A percentile compares a stretch with the other conserved stretches of the same genome.
Conservation (phyloP, 2,329 filamentous ascomycete genomes). For the Chaetomiaceae sp. region DNA sequence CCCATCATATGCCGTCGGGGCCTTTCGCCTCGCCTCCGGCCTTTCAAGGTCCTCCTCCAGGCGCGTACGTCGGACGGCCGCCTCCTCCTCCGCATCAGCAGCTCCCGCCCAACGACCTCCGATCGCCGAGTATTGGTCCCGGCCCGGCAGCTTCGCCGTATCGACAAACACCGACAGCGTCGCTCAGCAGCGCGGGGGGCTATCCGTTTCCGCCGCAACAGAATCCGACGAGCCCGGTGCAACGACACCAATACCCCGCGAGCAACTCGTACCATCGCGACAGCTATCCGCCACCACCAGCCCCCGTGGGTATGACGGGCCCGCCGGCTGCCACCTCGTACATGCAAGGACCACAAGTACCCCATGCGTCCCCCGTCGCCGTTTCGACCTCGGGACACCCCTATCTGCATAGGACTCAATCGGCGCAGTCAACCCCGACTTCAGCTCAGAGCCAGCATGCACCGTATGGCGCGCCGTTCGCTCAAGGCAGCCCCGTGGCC, state of each 20-base stretch:
- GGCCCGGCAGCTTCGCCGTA: constrained; percentile 45
- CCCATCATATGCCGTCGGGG: constrained; percentile 29
- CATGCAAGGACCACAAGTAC: constrained; percentile 38
- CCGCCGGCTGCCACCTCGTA: constrained; percentile 35
- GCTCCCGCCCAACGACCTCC: constrained; percentile 40
- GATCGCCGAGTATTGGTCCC: constrained; percentile 45
- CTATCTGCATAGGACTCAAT: constrained; percentile 47
- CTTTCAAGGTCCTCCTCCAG: constrained; percentile 32
- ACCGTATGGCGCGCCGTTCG: constrained; percentile 46
- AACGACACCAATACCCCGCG: constrained; percentile 49
- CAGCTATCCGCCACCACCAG: constrained; percentile 39
- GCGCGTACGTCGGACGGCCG: constrained; percentile 41
- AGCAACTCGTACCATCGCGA: constrained; percentile 42
- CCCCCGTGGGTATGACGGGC: constrained; percentile 31
- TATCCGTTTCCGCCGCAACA: constrained; percentile 49
- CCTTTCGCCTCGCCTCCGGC: constrained; percentile 37
- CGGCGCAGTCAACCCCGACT: constrained; percentile 57
- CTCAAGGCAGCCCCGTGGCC: constrained; percentile 49
- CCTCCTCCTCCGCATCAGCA: constrained; percentile 43
- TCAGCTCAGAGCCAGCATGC: constrained; percentile 54
- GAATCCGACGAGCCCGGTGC: constrained; percentile 45
- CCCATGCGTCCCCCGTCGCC: constrained; percentile 48
- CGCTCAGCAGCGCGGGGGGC: constrained; percentile 38
- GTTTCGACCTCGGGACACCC: constrained; percentile 37
- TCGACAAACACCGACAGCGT: constrained; percentile 45